Conservation (phyloP, 805 yeast genomes). For the Myxozyma sirexii region DNA sequence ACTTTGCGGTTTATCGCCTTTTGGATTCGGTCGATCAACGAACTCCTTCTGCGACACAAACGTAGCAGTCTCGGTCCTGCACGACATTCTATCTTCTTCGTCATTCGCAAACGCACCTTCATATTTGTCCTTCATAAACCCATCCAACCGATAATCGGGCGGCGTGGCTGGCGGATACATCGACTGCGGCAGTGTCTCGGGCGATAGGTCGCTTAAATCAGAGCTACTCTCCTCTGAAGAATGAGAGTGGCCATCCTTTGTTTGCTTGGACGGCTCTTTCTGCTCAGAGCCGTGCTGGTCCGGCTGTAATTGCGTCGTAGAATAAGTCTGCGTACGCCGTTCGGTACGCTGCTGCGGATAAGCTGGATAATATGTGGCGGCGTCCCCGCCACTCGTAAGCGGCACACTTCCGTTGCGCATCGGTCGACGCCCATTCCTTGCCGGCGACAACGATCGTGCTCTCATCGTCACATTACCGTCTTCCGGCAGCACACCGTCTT, state of each 20-base stretch:
- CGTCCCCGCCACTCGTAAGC: not conserved
- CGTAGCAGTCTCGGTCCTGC: not conserved
- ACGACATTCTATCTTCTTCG: not conserved
- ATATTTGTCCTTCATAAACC: slow-evolving; percentile 1
- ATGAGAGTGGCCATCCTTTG: not conserved
- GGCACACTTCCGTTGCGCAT: not conserved
- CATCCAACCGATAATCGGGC: slow-evolving; percentile 23
- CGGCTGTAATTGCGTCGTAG: no score
- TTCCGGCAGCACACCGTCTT: not conserved
- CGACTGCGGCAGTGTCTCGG: slow-evolving; percentile 23
- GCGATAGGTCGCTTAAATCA: slow-evolving; percentile 29
- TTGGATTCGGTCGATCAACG: slow-evolving; percentile 1
- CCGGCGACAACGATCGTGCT: slow-evolving; percentile 5
- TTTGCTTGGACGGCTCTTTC: no score
- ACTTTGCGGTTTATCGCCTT: not conserved
- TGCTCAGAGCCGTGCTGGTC: no score
- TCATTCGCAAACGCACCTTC: not conserved
- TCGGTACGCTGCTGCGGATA: not conserved
- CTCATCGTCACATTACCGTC: not conserved
- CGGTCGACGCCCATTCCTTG: not conserved
- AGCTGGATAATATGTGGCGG: not conserved
- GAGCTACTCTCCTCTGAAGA: slow-evolving; percentile 27
- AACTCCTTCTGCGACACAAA: slow-evolving; percentile 20
- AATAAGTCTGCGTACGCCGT: no score
- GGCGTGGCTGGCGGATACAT: slow-evolving; percentile 19